Evolutionary conservation across 345 rosid genomes (phyloP), one percentile per base, ranked within the genome.

Genomic region (Murraya koenigii): DNA sequence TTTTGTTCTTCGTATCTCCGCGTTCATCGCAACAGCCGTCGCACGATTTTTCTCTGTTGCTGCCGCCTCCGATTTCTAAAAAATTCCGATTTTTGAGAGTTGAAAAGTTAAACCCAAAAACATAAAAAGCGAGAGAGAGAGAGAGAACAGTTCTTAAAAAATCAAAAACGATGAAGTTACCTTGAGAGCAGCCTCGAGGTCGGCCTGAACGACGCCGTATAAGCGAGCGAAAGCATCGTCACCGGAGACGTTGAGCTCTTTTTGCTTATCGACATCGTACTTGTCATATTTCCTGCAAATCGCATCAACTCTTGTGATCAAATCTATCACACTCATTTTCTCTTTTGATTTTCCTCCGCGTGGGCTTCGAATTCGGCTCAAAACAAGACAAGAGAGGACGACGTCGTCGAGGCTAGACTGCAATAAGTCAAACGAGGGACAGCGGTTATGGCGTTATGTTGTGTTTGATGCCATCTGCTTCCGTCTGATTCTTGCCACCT

Each of bases 231-330:
- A 91, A 67, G 91, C 91, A 59, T 91, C 92, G 69, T 86, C 90
- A 32, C 92, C 88, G 77, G 88, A 15, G 83, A 87, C 85, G 80
- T 89, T 81, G 73, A 79, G 85, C 60, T 86, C 84, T 72, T 77
- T 91, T 63, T 80, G 93, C 83, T 87, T 89, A 47, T 87, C 92
- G 80, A 88, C 73, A 80, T 91, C 93, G 85, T 87, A 89, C 79
- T 84, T 86, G 23, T 91, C 93, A 56, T 87, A 91, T 81, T 88
- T 91, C 78, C 79, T 55, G 88, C 93, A 89, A 75, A 91, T 91
- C 73, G 89, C 81, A 64, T 89, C 92, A 4, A 83, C 92, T 82
- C 91, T 81, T 7, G 89, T 88, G 52, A 89, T 77, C 76, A 91
- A 84, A 75, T 89, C 92, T 80, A 85, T 84, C 72, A 89, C 89